Evolutionary conservation across 306 rosid genomes (phyloP).

Genomic region (Luffa acutangula): DNA sequence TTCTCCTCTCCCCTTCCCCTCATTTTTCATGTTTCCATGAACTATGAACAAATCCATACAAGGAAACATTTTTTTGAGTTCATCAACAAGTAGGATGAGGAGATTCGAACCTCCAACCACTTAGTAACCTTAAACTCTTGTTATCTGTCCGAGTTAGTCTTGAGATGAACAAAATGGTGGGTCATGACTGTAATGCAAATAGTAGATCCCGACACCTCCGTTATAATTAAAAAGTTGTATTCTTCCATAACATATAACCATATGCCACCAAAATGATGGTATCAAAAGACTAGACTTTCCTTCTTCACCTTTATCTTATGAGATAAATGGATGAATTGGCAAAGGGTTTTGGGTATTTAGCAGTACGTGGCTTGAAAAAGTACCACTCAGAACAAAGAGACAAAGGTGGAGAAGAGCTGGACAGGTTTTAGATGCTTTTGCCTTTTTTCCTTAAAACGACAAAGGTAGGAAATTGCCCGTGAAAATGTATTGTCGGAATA

Average conservation of each 20-base stretch:
- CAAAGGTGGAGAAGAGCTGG: constrained; percentile 26
- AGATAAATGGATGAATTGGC: background rate
- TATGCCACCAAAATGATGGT: background rate
- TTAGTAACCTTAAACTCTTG: too few species aligned
- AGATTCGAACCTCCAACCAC: too few species aligned
- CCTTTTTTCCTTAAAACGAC: constrained; percentile 33
- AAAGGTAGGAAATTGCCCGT: constrained; percentile 49
- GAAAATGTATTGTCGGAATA: constrained; percentile 45
- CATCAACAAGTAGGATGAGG: too few species aligned
- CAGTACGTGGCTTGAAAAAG: constrained; percentile 3
- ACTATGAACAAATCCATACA: background rate
- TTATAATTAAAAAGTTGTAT: background rate
- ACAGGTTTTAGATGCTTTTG: constrained; percentile 21
- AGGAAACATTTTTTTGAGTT: too few species aligned
- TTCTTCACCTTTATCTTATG: background rate
- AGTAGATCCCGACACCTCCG: background rate
- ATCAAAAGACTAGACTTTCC: background rate
- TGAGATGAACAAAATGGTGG: background rate
- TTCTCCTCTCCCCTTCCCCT: background rate
- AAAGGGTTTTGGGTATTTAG: background rate
- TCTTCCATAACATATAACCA: background rate
- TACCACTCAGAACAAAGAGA: constrained; percentile 27
- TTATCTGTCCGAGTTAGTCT: background rate
- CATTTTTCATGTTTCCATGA: background rate
- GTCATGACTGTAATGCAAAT: background rate